phyloP scores from a whole-genome alignment of 768 basidiomycete species.

The Auricularia auricula-judae region DNA sequence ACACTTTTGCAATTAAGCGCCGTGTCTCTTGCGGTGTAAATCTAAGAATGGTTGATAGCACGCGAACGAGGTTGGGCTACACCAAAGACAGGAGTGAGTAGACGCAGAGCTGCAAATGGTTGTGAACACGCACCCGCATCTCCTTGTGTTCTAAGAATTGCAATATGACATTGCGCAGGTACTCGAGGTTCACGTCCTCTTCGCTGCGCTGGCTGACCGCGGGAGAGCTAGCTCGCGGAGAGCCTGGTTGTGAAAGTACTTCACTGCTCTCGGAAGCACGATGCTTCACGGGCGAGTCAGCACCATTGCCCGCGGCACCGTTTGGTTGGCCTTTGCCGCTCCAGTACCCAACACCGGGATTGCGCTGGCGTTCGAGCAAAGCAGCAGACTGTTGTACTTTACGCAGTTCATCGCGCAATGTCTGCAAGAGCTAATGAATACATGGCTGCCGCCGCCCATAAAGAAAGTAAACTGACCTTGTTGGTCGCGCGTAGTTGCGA shows the following conservation, averaged over 20 bases:
- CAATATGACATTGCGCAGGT: slow-evolving; percentile 88
- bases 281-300: background rate
- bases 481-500: slow-evolving; percentile 64
- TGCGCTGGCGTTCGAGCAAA: slow-evolving; percentile 78
- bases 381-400: slow-evolving; percentile 93
- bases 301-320: background rate
- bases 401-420: slow-evolving; percentile 83
- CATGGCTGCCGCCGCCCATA: background rate
- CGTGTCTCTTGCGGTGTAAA: slow-evolving; percentile 95
- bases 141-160: slow-evolving; percentile 98
- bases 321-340: slow-evolving; percentile 11
- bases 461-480: slow-evolving; percentile 42
- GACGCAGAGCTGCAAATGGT: slow-evolving; percentile 3
- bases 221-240: slow-evolving; percentile 20
- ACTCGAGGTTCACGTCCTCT: slow-evolving; percentile 92
- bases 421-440: slow-evolving; percentile 31
- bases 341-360: slow-evolving; percentile 95
- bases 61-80: slow-evolving; percentile 81
- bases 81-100: background rate
- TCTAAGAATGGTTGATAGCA: slow-evolving; percentile 81
- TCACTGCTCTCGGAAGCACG: background rate
- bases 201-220: slow-evolving; percentile 29
- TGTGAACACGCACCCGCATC: slow-evolving; percentile 66
- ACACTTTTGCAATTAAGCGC: slow-evolving; percentile 79
- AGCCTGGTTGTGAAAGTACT: background rate